A percentile compares a stretch with the other conserved stretches of the same genome.
Evolutionary conservation across 2,329 filamentous ascomycete genomes (phyloP).

Genomic region (Penicillium verrucosum): DNA sequence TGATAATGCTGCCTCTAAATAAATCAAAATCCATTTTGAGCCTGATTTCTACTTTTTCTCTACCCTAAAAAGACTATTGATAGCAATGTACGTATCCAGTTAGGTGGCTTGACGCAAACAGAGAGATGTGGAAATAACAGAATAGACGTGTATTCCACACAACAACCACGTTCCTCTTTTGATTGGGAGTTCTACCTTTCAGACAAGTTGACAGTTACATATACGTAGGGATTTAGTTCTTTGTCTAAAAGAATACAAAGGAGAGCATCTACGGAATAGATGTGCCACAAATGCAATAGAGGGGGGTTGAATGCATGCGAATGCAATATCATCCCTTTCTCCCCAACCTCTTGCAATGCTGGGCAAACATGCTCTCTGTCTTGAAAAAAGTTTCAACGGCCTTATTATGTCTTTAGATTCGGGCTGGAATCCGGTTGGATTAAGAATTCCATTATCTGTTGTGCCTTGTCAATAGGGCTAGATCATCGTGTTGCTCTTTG

Average conservation of each 20-base stretch:
- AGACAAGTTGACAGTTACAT: conserved; percentile 9
- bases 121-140: conserved; percentile 12
- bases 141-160: conserved; percentile 12
- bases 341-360: conserved; percentile 5
- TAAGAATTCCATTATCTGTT: conserved; percentile 15
- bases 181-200: conserved; percentile 22
- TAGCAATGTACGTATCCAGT: conserved; percentile 5
- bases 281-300: not conserved
- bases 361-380: not conserved
- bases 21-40: not conserved
- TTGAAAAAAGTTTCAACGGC: conserved; percentile 6
- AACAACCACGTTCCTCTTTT: conserved; percentile 11
- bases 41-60: not conserved
- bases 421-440: conserved; percentile 8
- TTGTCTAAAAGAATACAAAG: conserved; percentile 1
- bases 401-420: conserved; percentile 10
- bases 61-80: not conserved
- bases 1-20: not conserved
- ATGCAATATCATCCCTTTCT: conserved; percentile 12
- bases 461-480: conserved; percentile 6
- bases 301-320: conserved; percentile 11
- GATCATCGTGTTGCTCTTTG: not conserved
- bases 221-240: conserved; percentile 7
- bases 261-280: not conserved
- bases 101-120: conserved; percentile 15